These are phyloP conservation scores for Oxyria digyna DNA, from an alignment of 148 eudicot genomes.

Conservation along the genomic window DNA sequence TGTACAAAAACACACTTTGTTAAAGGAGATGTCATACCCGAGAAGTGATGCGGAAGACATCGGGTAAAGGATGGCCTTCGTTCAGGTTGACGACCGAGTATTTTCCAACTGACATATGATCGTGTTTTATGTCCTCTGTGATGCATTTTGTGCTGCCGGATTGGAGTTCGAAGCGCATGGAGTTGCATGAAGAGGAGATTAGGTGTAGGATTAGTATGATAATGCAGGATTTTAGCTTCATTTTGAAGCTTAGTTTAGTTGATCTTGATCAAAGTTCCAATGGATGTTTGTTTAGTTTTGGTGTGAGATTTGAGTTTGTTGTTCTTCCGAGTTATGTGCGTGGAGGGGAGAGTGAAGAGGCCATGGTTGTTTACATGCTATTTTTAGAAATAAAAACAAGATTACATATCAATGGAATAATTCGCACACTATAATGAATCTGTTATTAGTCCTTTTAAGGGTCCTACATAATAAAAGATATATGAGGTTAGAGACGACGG, in stretches of 20 bases:
- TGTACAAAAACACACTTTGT: not conserved
- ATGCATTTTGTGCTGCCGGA: conserved; percentile 69
- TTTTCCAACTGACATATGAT: conserved; percentile 60
- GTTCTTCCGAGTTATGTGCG: not conserved
- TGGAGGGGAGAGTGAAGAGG: not conserved
- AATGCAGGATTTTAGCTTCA: not conserved
- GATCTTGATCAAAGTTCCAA: no score
- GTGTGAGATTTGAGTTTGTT: not conserved
- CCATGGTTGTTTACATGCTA: not conserved
- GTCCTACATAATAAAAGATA: no score
- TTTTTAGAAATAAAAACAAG: not conserved
- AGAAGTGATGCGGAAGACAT: conserved; percentile 41
- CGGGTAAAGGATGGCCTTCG: conserved; percentile 38
- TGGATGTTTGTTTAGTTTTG: not conserved
- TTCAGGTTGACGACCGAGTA: conserved; percentile 37
- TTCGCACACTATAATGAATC: no score
- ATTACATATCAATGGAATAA: no score
- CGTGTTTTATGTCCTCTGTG: conserved; percentile 47
- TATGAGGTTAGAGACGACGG: no score
- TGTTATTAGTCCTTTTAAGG: no score
- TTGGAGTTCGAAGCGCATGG: conserved; percentile 47
- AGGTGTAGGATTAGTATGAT: not conserved
- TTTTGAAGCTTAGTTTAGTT: not conserved
- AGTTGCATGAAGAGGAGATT: conserved; percentile 5
- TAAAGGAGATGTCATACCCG: conserved; percentile 21